Evolutionary conservation across 768 basidiomycete species (phyloP).

Genomic region (Punctularia strigosozonata): DNA sequence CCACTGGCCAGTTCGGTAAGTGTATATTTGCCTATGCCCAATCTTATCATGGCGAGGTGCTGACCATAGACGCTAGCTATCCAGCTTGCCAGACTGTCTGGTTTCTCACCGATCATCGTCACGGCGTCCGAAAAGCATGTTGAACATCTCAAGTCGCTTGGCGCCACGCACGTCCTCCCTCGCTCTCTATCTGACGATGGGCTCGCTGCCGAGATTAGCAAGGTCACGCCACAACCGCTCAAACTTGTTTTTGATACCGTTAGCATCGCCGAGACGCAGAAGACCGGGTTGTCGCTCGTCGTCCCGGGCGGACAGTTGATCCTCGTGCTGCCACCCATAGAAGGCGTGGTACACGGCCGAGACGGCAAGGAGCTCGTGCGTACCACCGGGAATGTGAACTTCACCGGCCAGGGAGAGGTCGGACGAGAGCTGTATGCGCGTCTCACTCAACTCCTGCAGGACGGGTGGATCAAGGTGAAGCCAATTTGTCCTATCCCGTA

Average conservation of each 20-base stretch:
- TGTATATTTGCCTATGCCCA: too few relatives aligned
- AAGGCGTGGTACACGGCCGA: not conserved
- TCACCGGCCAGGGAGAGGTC: slow-evolving; percentile 4
- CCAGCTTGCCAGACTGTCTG: slow-evolving; percentile 12
- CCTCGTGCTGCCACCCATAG: slow-evolving; percentile 6
- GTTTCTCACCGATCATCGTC: slow-evolving; percentile 14
- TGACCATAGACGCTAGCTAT: slow-evolving; percentile 12
- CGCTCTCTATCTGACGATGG: too few relatives aligned
- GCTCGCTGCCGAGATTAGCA: too few relatives aligned
- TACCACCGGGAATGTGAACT: slow-evolving; percentile 7
- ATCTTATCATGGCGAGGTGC: too few relatives aligned
- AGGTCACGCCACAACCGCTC: slow-evolving; percentile 5
- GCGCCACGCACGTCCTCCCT: slow-evolving; percentile 16
- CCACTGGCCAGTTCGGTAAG: slow-evolving; percentile 12
- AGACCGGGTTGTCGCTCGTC: slow-evolving; percentile 23
- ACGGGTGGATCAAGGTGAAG: slow-evolving; percentile 14
- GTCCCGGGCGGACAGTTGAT: slow-evolving; percentile 25
- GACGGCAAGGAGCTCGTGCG: not conserved
- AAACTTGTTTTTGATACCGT: slow-evolving; percentile 20
- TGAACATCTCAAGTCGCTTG: slow-evolving; percentile 8
- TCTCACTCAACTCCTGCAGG: slow-evolving; percentile 7
- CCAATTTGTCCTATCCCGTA: too few relatives aligned
- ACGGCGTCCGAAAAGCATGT: slow-evolving; percentile 14
- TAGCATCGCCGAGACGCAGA: slow-evolving; percentile 25
- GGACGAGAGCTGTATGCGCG: slow-evolving; percentile 11